phyloP scores from a whole-genome alignment of 2,329 filamentous ascomycete species.

The Colletotrichum zoysiae region DNA sequence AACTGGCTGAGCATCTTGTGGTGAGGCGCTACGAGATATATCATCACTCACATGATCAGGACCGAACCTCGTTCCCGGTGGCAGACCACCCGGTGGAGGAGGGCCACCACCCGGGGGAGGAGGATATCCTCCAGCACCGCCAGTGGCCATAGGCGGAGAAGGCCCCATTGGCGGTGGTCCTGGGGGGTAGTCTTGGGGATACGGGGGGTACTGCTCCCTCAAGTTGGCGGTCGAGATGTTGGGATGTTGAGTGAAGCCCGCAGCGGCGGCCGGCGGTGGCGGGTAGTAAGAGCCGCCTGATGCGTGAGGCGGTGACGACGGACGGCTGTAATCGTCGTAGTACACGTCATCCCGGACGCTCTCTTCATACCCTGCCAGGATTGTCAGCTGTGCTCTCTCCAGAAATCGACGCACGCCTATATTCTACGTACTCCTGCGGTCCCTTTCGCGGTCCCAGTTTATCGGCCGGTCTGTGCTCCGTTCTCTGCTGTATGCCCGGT shows the following conservation, averaged over 20 bases:
- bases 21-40: constrained; percentile 42
- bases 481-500: constrained; percentile 42
- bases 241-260: constrained; percentile 54
- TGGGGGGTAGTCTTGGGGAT: constrained; percentile 60
- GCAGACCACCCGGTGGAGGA: constrained; percentile 39
- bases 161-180: constrained; percentile 51
- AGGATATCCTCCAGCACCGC: constrained; percentile 45
- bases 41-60: constrained; percentile 61
- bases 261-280: constrained; percentile 46
- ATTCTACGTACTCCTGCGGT: constrained; percentile 51
- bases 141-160: constrained; percentile 44
- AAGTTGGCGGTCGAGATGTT: constrained; percentile 51
- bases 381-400: constrained; percentile 33
- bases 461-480: constrained; percentile 45
- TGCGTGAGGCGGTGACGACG: constrained; percentile 62
- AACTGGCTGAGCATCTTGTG: constrained; percentile 40
- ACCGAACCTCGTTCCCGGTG: constrained; percentile 47
- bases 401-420: background rate
- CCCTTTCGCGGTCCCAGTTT: constrained; percentile 47
- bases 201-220: constrained; percentile 54
- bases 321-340: constrained; percentile 53
- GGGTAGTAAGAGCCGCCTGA: constrained; percentile 66
- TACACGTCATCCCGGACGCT: constrained; percentile 52
- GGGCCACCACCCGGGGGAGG: constrained; percentile 47
- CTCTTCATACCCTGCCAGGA: constrained; percentile 52